Base-by-base conservation (phyloP, 768 basidiomycete genomes). In the Trametes cubensis region DNA sequence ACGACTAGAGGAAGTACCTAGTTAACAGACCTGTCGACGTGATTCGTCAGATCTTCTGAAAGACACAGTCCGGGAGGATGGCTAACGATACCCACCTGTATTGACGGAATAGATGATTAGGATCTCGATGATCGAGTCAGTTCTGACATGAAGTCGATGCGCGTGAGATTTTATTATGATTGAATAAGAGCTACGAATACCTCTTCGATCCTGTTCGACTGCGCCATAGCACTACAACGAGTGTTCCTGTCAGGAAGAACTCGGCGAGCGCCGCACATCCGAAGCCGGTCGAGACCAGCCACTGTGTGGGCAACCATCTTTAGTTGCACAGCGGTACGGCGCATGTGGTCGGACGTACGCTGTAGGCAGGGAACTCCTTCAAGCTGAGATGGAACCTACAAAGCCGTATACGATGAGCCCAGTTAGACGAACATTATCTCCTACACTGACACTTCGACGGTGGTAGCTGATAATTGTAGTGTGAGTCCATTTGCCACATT, bases 31-130 rank as follows among this genome's bases (percentile, higher is more conserved):
- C 34, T 34, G 10, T 11, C n/a, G n/a, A n/a, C n/a, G n/a, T n/a
- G n/a, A 34, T 6, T 10, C 34, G 11, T 34, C 11, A 11, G 34
- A 2, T 6, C 34, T 10, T 34, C 34, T 34, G 34, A 6, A 34
- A 2, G 2, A 10, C 34, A 10, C 6, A 11, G 10, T 2, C 23
- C n/a, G n/a, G n/a, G n/a, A n/a, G 23, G 13, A 10, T 10, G 14
- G 26, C 7, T 1, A 2, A n/a, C 20, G 5, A 10, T 34, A 46
- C 54, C 4, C 18, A 55, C 54, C 54, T 4, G 54, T 55, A 15
- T 55, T 55, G 26, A 55, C 34, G n/a, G 54, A 45, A 18, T 55
- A 55, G 17, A 55, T 34, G 26, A 55, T 55, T 1, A 55, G 28
- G 11, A 46, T 21, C 10, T 55, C 54, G n/a, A 55, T 34, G 14